phyloP scores from a whole-genome alignment of 2,329 filamentous ascomycete genomes.

The Ciborinia camelliae region DNA sequence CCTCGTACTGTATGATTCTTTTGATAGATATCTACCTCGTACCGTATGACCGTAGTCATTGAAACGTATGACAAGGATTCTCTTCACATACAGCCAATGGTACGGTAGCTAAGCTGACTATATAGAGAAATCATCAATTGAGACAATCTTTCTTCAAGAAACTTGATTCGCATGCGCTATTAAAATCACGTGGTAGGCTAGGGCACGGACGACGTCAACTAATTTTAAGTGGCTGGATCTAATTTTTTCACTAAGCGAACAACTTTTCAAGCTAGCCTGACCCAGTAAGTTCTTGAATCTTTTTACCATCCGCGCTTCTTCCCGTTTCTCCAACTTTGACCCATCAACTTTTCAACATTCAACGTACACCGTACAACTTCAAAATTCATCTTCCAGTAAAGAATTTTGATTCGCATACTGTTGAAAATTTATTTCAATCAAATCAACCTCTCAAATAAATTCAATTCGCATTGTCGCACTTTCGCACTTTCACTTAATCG shows the following conservation, averaged over 20 bases:
- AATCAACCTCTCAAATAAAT: background rate
- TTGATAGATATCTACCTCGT: too few species aligned
- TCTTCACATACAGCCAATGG: too few species aligned
- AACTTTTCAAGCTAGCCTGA: background rate
- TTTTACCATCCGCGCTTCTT: constrained; percentile 3
- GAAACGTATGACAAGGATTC: too few species aligned
- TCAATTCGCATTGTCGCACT: background rate
- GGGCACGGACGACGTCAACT: too few species aligned
- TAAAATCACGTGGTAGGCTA: too few species aligned
- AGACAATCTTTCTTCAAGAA: too few species aligned
- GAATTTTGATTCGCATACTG: background rate
- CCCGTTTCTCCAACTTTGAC: constrained; percentile 6
- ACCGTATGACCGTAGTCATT: too few species aligned
- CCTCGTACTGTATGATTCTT: too few species aligned
- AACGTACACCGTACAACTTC: background rate
- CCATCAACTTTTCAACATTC: constrained; percentile 11
- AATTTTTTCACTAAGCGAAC: background rate
- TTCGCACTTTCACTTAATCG: background rate
- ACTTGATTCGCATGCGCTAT: too few species aligned
- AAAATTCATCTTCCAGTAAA: background rate
- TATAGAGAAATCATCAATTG: too few species aligned
- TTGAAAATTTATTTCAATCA: background rate
- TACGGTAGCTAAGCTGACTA: too few species aligned
- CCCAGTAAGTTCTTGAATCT: background rate
- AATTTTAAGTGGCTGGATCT: too few species aligned